These are phyloP conservation scores for Tympanopsis confertula DNA, from an alignment of 2,329 filamentous ascomycete genomes.

Conservation along the genomic window DNA sequence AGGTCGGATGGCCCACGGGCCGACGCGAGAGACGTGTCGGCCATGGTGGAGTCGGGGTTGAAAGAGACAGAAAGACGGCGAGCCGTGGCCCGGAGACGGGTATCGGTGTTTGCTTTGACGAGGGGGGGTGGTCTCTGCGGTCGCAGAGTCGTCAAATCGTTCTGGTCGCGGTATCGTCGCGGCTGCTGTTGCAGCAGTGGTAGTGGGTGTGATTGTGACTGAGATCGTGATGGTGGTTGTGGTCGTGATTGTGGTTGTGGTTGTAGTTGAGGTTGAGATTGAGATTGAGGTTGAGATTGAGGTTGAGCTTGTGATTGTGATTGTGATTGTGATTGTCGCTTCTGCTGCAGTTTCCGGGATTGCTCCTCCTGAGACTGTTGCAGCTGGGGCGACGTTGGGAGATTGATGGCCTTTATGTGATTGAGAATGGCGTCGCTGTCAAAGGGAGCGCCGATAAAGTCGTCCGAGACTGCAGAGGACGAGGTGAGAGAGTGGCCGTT, in stretches of 20 bases:
- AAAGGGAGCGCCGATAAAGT: conserved; percentile 54
- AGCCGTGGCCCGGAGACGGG: conserved; percentile 38
- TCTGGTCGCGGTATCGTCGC: conserved; percentile 11
- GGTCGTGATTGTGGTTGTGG: no score
- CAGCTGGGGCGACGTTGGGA: conserved; percentile 12
- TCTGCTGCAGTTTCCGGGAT: no score
- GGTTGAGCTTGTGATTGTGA: no score
- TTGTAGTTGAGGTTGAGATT: no score
- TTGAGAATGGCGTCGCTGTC: conserved; percentile 51
- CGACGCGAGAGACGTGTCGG: conserved; percentile 25
- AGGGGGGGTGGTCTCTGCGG: conserved; percentile 18
- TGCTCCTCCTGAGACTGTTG: conserved; percentile 5
- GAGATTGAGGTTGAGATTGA: no score
- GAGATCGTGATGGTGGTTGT: conserved; percentile 15
- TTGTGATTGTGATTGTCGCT: no score
- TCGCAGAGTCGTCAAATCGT: conserved; percentile 10
- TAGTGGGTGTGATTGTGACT: conserved; percentile 10
- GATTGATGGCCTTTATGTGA: conserved; percentile 42
- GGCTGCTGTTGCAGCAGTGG: conserved; percentile 8
- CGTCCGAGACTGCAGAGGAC: no score
- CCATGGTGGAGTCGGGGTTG: conserved; percentile 37
- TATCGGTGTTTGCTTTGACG: conserved; percentile 39
- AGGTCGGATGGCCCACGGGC: conserved; percentile 28
- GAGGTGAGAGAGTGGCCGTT: no score
- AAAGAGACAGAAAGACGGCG: conserved; percentile 59